phyloP scores from a whole-genome alignment of 805 yeast species.

The Hemisphaericaspora nanyangensis region DNA sequence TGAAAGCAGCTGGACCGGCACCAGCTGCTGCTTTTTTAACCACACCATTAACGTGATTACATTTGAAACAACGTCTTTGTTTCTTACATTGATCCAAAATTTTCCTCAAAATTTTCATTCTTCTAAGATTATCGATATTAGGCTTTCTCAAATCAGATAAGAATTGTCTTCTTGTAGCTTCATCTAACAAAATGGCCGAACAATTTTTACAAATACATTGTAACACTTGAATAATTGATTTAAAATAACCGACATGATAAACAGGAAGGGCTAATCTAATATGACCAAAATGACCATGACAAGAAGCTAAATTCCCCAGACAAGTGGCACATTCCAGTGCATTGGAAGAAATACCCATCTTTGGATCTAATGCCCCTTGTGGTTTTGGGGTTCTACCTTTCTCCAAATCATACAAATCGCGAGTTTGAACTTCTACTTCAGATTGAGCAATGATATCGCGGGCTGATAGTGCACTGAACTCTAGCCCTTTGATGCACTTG shows the following conservation, averaged over 20 bases:
- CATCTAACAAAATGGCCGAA: constrained; percentile 72
- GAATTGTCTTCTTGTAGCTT: constrained; percentile 63
- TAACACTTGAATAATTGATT: constrained; percentile 79
- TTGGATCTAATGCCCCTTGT: constrained; percentile 85
- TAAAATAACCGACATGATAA: constrained; percentile 96
- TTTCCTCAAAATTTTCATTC: constrained; percentile 84
- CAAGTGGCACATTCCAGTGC: constrained; percentile 87
- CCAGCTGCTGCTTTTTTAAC: constrained; percentile 95
- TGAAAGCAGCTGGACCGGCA: constrained; percentile 87
- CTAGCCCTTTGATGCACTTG: constrained; percentile 82
- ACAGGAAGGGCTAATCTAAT: constrained; percentile 90
- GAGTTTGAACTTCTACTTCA: constrained; percentile 87
- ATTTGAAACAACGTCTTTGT: constrained; percentile 83
- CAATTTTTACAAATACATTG: constrained; percentile 92
- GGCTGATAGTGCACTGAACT: constrained; percentile 90
- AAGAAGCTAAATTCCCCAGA: constrained; percentile 84
- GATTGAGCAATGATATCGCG: constrained; percentile 89
- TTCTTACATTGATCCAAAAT: constrained; percentile 91
- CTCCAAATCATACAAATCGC: constrained; percentile 89
- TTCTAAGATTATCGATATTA: constrained; percentile 80
- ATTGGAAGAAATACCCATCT: constrained; percentile 92
- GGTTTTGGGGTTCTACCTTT: constrained; percentile 79
- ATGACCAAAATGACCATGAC: constrained; percentile 99
- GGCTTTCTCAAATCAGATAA: constrained; percentile 81
- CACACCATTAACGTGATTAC: constrained; percentile 91